A percentile compares a stretch with the other conserved stretches of the same genome.
Conservation (phyloP, 1,284 basidiomycete species). For the Microstroma glucosiphilum region DNA sequence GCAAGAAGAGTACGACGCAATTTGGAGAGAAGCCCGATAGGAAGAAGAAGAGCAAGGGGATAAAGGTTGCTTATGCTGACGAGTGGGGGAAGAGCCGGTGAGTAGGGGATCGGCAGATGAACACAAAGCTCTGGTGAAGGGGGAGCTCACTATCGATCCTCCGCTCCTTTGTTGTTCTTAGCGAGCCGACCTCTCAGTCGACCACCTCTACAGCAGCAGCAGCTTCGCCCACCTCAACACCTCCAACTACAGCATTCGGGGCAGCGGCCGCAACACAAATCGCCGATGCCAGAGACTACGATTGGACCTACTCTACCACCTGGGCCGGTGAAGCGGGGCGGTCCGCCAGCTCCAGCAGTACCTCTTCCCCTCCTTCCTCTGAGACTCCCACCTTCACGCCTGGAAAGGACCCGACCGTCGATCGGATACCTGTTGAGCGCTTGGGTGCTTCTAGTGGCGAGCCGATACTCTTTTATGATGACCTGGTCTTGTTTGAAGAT, state of each 20-base stretch:
- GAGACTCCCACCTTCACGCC: constrained; percentile 19
- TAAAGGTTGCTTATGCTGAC: constrained; percentile 89
- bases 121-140: no score
- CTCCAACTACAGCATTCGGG: constrained; percentile 7
- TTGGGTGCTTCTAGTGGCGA: constrained; percentile 39
- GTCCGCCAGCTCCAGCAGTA: neutral
- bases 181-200: neutral
- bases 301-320: constrained; percentile 94
- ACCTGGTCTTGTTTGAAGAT: constrained; percentile 47
- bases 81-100: constrained; percentile 78
- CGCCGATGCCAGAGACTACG: constrained; percentile 57
- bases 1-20: neutral
- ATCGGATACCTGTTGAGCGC: constrained; percentile 45
- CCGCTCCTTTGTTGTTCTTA: no score
- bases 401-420: constrained; percentile 31
- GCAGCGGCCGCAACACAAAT: constrained; percentile 23
- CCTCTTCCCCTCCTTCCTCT: neutral
- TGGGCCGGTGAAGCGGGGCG: constrained; percentile 61
- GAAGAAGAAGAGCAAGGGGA: constrained; percentile 54
- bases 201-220: neutral
- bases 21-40: constrained; percentile 6
- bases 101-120: no score
- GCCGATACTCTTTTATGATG: constrained; percentile 50
- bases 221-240: neutral
- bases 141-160: constrained; percentile 17